Evolutionary conservation across 345 rosid genomes (phyloP), one percentile per base, ranked within the genome.

Genomic region (Eucalyptus erythrocorys): DNA sequence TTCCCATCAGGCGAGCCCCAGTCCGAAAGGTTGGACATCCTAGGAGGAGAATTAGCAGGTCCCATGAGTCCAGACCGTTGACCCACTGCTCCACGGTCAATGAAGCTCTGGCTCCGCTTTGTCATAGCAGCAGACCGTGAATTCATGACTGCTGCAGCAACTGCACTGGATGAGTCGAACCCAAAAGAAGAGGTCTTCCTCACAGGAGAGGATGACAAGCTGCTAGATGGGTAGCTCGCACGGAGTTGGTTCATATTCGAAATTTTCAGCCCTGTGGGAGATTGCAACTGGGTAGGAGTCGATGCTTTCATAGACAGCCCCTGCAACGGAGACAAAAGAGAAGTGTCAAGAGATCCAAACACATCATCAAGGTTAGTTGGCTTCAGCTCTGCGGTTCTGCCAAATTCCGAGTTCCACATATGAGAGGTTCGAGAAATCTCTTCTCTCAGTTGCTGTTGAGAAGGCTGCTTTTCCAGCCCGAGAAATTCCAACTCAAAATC

Each of bases 1-100:
- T 94, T 96, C 87, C 99, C 99, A 48, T 92, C 92, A 1, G 96
- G 97, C 5, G 98, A 96, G 89, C 98, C 88, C 99, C 99, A 98
- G 64, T 93, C 94, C 2, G 96, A 96, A 48, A 94, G 92, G 86
- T 94, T 93, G 37, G 97, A 91, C 94, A 92, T 93, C 93, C 92
- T 87, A 4, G 92, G 71, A 14, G 87, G 87, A 8, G 95, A 87
- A 86, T 93, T 94, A n/a, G 94, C 91, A 68, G 95, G 79, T 13
- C 93, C 95, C 15, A 48, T 48, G 88, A 68, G 26, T 15, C 87
- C 13, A 45, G 66, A 27, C n/a, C 82, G 32, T 53, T 57, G 64
- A 49, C 48, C 47, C 85, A 86, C 86, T 10, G 95, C 89, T 45
- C 95, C 94, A 8, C 95, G 97, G 90, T 96, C 98, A 71, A 96